These are phyloP conservation scores for Cercospora berteroae DNA, from an alignment of 2,329 filamentous ascomycete genomes.

Conservation along the genomic window DNA sequence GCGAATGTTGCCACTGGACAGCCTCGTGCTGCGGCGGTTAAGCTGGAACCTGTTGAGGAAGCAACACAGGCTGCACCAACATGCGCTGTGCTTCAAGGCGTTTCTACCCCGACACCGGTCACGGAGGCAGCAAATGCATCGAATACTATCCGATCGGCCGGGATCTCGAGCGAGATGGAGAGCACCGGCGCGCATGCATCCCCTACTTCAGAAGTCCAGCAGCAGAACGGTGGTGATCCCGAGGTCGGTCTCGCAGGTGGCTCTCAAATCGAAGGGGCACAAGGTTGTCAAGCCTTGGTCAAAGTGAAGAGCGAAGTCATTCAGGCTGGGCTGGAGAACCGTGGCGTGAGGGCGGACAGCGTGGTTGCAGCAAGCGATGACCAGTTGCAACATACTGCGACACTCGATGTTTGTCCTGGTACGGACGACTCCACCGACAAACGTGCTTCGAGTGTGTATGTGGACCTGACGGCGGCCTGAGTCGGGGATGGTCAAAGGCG, in stretches of 20 bases:
- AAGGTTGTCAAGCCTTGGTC: background rate
- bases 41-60: background rate
- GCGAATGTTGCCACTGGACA: background rate
- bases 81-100: background rate
- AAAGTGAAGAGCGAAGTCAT: background rate
- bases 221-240: background rate
- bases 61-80: background rate
- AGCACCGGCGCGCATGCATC: background rate
- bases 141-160: background rate
- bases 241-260: background rate
- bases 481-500: background rate
- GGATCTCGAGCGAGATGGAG: background rate
- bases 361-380: background rate
- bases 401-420: background rate
- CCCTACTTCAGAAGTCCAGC: background rate
- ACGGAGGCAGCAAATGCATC: background rate
- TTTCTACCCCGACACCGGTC: background rate
- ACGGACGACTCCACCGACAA: background rate
- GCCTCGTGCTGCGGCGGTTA: background rate
- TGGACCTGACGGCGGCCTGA: background rate
- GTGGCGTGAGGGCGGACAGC: background rate
- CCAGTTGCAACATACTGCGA: background rate
- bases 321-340: background rate
- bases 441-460: background rate
- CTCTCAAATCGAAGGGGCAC: background rate